These are phyloP conservation scores for Waltergamsia citrina DNA, from an alignment of 2,329 filamentous ascomycete species.

Conservation along the genomic window DNA sequence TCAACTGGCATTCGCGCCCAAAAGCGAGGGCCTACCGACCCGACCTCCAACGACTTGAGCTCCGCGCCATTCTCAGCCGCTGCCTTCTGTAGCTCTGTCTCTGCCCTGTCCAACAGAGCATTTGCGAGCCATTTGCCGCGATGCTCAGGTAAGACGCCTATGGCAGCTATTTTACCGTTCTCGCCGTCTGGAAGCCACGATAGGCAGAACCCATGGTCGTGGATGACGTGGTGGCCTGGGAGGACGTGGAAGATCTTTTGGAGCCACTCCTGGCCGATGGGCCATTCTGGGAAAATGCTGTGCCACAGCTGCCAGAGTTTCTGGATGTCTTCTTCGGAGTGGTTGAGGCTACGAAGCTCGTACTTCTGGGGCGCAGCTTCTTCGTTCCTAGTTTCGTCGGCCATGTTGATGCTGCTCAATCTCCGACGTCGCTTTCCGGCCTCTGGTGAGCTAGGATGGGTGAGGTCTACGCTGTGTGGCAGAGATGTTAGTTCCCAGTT, in stretches of 20 bases:
- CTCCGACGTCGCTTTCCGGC: too few species aligned
- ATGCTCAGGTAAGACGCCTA: conserved; percentile 11
- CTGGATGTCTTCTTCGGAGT: conserved; percentile 10
- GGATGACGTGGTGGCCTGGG: conserved; percentile 1
- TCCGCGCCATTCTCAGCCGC: conserved; percentile 2
- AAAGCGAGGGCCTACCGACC: conserved; percentile 11
- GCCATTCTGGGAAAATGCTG: conserved; percentile 11
- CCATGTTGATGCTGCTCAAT: too few species aligned
- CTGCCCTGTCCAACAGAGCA: conserved; percentile 7
- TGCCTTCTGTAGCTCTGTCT: neutral
- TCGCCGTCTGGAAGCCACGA: conserved; percentile 4
- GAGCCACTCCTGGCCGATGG: conserved; percentile 6
- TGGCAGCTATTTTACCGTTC: conserved; percentile 8
- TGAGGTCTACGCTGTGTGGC: too few species aligned
- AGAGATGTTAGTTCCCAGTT: too few species aligned
- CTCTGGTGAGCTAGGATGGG: too few species aligned
- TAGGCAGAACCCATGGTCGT: conserved; percentile 9
- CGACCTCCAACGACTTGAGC: conserved; percentile 9
- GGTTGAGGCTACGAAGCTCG: too few species aligned
- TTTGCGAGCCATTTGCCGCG: conserved; percentile 10
- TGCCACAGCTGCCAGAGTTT: conserved; percentile 12
- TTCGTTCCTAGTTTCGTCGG: too few species aligned
- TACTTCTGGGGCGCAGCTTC: too few species aligned
- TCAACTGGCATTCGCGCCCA: conserved; percentile 11
- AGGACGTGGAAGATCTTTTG: conserved; percentile 5